Conservation (phyloP, 2,329 filamentous ascomycete species). For the Xylariaceae sp. region DNA sequence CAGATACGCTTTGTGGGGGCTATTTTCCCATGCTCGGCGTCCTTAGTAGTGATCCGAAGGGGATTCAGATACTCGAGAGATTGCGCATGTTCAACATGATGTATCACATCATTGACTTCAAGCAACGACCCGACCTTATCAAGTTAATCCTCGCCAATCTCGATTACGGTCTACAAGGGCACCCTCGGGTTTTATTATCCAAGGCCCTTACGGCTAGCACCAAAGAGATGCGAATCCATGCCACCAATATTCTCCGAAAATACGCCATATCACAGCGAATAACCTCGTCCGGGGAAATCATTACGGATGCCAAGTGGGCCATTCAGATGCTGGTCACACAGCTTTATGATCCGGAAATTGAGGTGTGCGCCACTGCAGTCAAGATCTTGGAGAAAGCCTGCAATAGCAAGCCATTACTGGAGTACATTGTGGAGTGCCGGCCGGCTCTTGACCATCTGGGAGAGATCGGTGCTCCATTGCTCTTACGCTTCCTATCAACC, state of each 20-base stretch:
- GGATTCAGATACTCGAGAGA: constrained; percentile 83
- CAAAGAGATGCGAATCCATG: constrained; percentile 86
- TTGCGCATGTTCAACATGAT: constrained; percentile 99
- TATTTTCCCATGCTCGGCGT: constrained; percentile 93
- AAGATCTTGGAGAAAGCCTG: constrained; percentile 97
- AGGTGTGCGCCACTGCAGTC: constrained; percentile 92
- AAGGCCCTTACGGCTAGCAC: constrained; percentile 90
- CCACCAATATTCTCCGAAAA: constrained; percentile 80
- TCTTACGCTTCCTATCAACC: constrained; percentile 89
- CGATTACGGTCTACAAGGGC: constrained; percentile 83
- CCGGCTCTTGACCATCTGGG: constrained; percentile 92
- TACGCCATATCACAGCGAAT: constrained; percentile 63
- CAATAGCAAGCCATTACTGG: constrained; percentile 83
- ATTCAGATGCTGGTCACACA: constrained; percentile 97
- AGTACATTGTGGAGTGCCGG: constrained; percentile 94
- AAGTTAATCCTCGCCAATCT: constrained; percentile 84
- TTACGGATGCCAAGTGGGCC: constrained; percentile 84
- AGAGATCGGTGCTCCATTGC: constrained; percentile 89
- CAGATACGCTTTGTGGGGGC: constrained; percentile 82
- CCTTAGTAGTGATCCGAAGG: constrained; percentile 75
- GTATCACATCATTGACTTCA: constrained; percentile 93
- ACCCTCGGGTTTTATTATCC: constrained; percentile 86
- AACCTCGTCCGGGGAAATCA: constrained; percentile 37
- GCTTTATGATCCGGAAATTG: constrained; percentile 93
- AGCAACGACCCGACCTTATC: constrained; percentile 85